Conservation (phyloP, 179 eudicot species). For the Beta macrorhiza region DNA sequence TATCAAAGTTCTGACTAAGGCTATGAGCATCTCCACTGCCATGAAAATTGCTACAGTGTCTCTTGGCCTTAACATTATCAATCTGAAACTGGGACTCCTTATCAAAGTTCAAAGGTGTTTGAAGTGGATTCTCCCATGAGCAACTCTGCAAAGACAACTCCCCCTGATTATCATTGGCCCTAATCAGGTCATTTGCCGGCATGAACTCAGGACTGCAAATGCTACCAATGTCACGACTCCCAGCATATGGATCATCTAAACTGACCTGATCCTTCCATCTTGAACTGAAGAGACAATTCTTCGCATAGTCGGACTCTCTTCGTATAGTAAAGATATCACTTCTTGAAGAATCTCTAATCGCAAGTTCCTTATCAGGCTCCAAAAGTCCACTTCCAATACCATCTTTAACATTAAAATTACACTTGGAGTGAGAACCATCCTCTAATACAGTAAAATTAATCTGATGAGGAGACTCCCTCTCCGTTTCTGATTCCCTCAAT, state of each 20-base stretch:
- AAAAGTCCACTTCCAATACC: constrained; percentile 12
- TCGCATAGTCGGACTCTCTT: constrained; percentile 25
- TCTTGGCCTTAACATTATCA: constrained; percentile 28
- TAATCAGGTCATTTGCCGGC: constrained; percentile 22
- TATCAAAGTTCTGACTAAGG: constrained; percentile 25
- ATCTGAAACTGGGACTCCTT: constrained; percentile 33
- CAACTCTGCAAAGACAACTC: constrained; percentile 39
- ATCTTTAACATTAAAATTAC: background rate
- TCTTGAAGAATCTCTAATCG: constrained; percentile 24
- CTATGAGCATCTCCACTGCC: constrained; percentile 36
- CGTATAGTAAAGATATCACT: constrained; percentile 27
- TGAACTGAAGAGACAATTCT: constrained; percentile 26
- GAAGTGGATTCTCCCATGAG: constrained; percentile 37
- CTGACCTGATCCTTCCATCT: constrained; percentile 37
- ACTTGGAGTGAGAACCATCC: constrained; percentile 11
- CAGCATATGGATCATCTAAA: constrained; percentile 30
- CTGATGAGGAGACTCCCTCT: constrained; percentile 25
- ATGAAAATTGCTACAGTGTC: constrained; percentile 28
- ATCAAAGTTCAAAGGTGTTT: constrained; percentile 31
- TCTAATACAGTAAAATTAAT: constrained; percentile 15
- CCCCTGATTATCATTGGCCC: constrained; percentile 13
- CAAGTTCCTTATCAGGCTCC: constrained; percentile 24
- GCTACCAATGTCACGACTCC: constrained; percentile 21
- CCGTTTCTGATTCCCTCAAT: constrained; percentile 28
- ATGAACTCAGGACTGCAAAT: constrained; percentile 17